Percentiles rank a stretch among this genome's conserved stretches.
phyloP scores from a whole-genome alignment of 2,329 filamentous ascomycete species.

The Pyrenophora graminea region DNA sequence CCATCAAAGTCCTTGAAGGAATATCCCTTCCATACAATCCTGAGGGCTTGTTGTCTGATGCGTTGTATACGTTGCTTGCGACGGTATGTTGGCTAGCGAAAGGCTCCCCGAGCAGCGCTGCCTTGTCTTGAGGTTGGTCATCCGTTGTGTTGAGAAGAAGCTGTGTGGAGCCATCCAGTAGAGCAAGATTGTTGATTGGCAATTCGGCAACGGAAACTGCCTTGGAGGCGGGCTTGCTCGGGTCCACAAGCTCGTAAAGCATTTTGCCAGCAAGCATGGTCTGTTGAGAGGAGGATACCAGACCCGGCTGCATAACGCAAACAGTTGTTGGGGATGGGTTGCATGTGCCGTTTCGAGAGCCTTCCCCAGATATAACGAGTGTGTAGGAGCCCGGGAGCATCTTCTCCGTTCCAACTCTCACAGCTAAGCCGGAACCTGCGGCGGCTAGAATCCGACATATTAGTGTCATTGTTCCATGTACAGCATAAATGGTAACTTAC shows the following conservation, averaged over 20 bases:
- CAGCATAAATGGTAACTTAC: not conserved
- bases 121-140: not conserved
- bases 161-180: not conserved
- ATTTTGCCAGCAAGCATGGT: not conserved
- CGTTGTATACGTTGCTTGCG: not conserved
- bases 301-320: not conserved
- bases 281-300: not conserved
- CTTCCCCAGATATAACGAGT: not conserved
- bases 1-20: not conserved
- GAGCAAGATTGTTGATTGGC: not conserved
- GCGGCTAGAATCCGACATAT: not conserved
- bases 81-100: not conserved
- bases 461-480: not conserved
- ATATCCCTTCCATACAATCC: not conserved
- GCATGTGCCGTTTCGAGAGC: not conserved
- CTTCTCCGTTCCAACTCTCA: not conserved
- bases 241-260: not conserved
- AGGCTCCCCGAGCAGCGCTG: not conserved
- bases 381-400: conserved; percentile 1
- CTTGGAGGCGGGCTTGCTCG: not conserved
- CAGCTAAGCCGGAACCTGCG: not conserved
- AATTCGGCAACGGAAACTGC: not conserved
- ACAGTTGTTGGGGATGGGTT: not conserved
- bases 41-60: not conserved
- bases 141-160: conserved; percentile 2